Percentiles rank a stretch among this genome's conserved stretches.
These are phyloP conservation scores for Brasilioporus rufonigricans DNA, from an alignment of 768 basidiomycete species.

Conservation along the genomic window DNA sequence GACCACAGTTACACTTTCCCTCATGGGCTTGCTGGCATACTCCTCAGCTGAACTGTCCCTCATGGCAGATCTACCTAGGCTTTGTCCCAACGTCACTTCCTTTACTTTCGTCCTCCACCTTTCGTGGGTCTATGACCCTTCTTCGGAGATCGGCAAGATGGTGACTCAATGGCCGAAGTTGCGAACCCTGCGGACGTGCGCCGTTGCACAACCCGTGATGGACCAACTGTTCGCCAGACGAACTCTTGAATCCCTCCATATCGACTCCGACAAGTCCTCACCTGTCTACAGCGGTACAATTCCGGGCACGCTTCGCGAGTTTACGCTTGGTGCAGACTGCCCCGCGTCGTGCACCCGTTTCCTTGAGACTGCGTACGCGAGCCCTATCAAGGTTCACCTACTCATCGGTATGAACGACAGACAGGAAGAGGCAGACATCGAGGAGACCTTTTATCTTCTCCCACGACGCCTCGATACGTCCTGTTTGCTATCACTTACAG, in stretches of 20 bases:
- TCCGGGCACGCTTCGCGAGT: slow-evolving; percentile 8
- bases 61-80: slow-evolving; percentile 12
- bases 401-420: slow-evolving; percentile 8
- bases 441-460: slow-evolving; percentile 8
- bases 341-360: slow-evolving; percentile 6
- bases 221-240: slow-evolving; percentile 3
- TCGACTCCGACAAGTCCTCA: slow-evolving; percentile 8
- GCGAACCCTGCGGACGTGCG: slow-evolving; percentile 10
- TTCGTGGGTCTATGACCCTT: no score
- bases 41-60: slow-evolving; percentile 11
- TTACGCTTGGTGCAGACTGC: slow-evolving; percentile 9
- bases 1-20: slow-evolving; percentile 10
- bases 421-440: not conserved
- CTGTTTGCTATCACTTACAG: slow-evolving; percentile 1
- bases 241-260: slow-evolving; percentile 9
- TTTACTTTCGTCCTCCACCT: not conserved
- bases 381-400: slow-evolving; percentile 12
- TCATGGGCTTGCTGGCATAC: slow-evolving; percentile 11
- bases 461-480: slow-evolving; percentile 12
- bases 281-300: slow-evolving; percentile 11
- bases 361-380: slow-evolving; percentile 9
- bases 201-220: slow-evolving; percentile 12
- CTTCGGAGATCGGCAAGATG: no score
- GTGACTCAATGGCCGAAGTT: no score
- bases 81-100: slow-evolving; percentile 19